Conservation (phyloP, 495 filamentous ascomycete species). For the Tuber microsphaerosporum region DNA sequence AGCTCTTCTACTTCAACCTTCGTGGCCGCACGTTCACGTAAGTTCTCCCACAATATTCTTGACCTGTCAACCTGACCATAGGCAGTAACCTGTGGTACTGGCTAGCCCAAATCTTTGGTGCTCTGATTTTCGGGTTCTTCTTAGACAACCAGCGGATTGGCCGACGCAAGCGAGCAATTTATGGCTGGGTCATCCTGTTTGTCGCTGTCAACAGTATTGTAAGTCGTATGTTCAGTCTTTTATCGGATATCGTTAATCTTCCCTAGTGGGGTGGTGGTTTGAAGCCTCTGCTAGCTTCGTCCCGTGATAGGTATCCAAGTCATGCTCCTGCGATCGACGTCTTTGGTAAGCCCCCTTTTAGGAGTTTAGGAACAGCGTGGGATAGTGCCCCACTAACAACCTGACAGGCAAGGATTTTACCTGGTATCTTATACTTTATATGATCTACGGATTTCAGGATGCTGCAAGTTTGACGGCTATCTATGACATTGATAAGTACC, state of each 20-base stretch:
- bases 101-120: conserved; percentile 74
- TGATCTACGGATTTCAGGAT: conserved; percentile 90
- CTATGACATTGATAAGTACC: neutral
- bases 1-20: conserved; percentile 66
- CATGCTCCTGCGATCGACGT: conserved; percentile 41
- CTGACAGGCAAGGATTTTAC: conserved; percentile 62
- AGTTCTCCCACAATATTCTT: neutral
- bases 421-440: conserved; percentile 83
- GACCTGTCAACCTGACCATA: neutral
- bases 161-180: conserved; percentile 68
- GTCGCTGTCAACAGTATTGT: conserved; percentile 64
- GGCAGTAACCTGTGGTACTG: conserved; percentile 77
- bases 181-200: conserved; percentile 59
- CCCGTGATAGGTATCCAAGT: conserved; percentile 43
- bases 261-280: conserved; percentile 73
- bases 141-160: conserved; percentile 60
- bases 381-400: conserved; percentile 50
- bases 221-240: neutral
- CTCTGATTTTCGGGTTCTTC: conserved; percentile 66
- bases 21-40: conserved; percentile 63
- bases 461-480: conserved; percentile 66
- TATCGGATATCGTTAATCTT: neutral
- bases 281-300: conserved; percentile 63
- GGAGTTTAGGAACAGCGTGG: conserved; percentile 3
- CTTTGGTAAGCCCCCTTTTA: conserved; percentile 18